Evolutionary conservation across 202 grass and related monocot species (phyloP), one percentile per base, ranked within the genome.

Genomic region (Eragrostis tef): DNA sequence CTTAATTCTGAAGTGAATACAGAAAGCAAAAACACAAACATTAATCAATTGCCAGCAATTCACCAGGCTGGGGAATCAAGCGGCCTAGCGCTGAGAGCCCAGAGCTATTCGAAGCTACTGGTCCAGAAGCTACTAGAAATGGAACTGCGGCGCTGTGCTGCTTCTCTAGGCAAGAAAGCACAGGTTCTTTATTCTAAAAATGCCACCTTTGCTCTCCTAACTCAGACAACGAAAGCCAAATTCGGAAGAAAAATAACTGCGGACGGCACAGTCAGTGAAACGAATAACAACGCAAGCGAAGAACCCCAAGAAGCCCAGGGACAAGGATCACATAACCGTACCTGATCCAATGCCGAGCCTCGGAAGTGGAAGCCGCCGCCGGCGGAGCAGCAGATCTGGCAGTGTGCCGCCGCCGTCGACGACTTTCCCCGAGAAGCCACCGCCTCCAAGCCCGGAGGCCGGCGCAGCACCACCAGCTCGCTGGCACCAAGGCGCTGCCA

Each of bases 321-420:
- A 45, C 7, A 17, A 75, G 16, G 63, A 70, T 11, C 7, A 5
- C 11, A 15, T 6, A 50, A 3, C 16, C 67, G 17, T 73, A 89
- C 87, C 83, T 78, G 73, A 67, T 54, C 67, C 79, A 89, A 86
- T 86, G 88, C 74, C 6, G 60, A 69, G 67, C 22, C 29, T 45
- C 10, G 22, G 67, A 59, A 79, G 79, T 61, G 79, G 44, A 64
- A 62, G 67, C n/a, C 75, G 67, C 79, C 76, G 44, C 50, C 73
- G 67, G n/a, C 78, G 44, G 67, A 59, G 60, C 67, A 16, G 80
- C 85, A 84, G 88, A 87, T 87, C 80, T 83, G 80, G 81, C 36
- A 19, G 44, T 41, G 22, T n/a, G n/a, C n/a, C 73, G 65, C 25
- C 17, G 16, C 58, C 26, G 67, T 46, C 46, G 73, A 46, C 11